Evolutionary conservation across 352 stramenopile species (phyloP), one percentile per base, ranked within the genome.

Genomic region (Pythium aristosporum): DNA sequence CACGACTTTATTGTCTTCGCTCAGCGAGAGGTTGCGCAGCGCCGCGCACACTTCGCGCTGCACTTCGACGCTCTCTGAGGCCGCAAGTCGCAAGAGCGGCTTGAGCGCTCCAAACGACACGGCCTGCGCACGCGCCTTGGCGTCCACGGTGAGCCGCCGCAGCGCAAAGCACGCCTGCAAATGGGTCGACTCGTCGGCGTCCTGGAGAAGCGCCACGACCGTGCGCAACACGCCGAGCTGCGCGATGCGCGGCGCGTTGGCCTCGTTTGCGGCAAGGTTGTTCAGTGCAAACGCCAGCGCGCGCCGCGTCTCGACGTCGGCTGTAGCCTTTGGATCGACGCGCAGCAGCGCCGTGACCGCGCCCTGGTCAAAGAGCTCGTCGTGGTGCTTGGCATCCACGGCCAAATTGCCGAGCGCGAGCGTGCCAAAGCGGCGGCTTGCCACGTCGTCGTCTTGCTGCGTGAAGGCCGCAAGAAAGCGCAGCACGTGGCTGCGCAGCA

Each of bases 251-350:
- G 74, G 62, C 68, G 94, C 92, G 70, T 98, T 98, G 11, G 78
- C 81, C 65, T 98, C 85, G 65, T 97, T 96, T 12, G 78, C 82
- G 3, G 93, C 96, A 52, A 97, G 75, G 77, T 98, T 98, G 63
- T 98, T 97, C 30, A 99, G 80, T 34, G 94, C 92, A 75, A 99
- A 99, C 16, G 95, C 91, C 7, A 97, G 77, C 21, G 89, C 85
- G 5, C 96, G 88, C 5, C 93, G 80, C 21, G 96, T 98, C 68
- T 98, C 91, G 30, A 98, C 53, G 59, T 98, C 85, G 4, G 63
- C 81, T 15, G 85, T 87, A 46, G 63, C 81, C 15, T 85, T 87
- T 43, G 89, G 82, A 13, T 91, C 80, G n/a, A 97, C 79, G 3
- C 75, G 82, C 75, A 98, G 80, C 20, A 99, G 79, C 16, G 89